phyloP scores from a whole-genome alignment of 2,329 filamentous ascomycete genomes.

The Fusarium metavorans region DNA sequence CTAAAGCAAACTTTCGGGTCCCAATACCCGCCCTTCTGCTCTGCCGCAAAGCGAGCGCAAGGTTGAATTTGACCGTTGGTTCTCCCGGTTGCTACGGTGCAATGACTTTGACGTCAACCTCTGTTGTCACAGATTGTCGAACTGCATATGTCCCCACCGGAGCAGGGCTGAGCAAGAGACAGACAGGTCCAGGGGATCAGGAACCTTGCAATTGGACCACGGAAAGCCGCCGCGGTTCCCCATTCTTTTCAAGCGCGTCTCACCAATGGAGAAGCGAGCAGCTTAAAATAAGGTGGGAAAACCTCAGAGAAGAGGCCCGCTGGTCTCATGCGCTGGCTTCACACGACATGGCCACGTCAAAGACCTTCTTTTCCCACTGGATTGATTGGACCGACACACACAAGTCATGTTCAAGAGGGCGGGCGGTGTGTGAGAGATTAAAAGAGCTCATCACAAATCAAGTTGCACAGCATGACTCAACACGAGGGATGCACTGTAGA shows the following conservation, averaged over 20 bases:
- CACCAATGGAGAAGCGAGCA: constrained; percentile 15
- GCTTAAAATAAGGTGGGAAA: constrained; percentile 18
- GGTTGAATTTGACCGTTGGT: not conserved
- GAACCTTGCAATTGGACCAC: constrained; percentile 5
- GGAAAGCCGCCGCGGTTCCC: constrained; percentile 30
- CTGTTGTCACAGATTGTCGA: constrained; percentile 1
- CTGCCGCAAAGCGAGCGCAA: not conserved
- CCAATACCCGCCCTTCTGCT: not conserved
- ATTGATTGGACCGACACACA: constrained; percentile 1
- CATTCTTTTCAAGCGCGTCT: constrained; percentile 11
- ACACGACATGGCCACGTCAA: constrained; percentile 36
- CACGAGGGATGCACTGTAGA: constrained; percentile 31
- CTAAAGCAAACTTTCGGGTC: not conserved
- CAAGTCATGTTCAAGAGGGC: not conserved
- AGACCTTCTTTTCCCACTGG: not conserved
- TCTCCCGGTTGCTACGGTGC: constrained; percentile 25
- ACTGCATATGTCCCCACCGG: constrained; percentile 3
- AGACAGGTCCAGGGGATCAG: constrained; percentile 13
- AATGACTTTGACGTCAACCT: constrained; percentile 25
- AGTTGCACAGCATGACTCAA: constrained; percentile 13
- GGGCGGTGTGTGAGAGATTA: constrained; percentile 20
- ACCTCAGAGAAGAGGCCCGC: not conserved
- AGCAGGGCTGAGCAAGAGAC: constrained; percentile 31
- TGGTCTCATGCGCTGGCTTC: constrained; percentile 20
- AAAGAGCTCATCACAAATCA: not conserved